These are phyloP conservation scores for Letharia lupina DNA, from an alignment of 495 filamentous ascomycete genomes.

Conservation along the genomic window DNA sequence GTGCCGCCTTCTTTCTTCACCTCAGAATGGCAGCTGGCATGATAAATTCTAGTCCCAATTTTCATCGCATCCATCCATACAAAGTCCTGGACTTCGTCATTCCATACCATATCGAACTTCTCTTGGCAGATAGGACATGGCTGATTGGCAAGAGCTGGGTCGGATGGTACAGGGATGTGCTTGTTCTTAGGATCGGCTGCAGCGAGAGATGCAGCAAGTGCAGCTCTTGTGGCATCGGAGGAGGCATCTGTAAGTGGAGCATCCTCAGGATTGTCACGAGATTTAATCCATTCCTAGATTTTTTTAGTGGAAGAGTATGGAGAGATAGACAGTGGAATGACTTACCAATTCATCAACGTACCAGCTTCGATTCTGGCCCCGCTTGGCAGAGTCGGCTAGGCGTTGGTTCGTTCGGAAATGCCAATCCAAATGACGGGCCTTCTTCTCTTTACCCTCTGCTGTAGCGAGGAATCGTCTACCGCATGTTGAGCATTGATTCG, in stretches of 20 bases:
- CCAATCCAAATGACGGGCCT: conserved; percentile 94
- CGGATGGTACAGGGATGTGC: conserved; percentile 76
- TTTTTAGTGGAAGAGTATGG: conserved; percentile 22
- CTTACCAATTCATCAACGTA: conserved; percentile 85
- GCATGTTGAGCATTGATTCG: conserved; percentile 83
- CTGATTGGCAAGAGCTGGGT: conserved; percentile 57
- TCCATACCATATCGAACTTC: conserved; percentile 80
- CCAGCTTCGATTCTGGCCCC: conserved; percentile 84
- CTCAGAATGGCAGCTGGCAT: conserved; percentile 83
- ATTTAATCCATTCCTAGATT: conserved; percentile 77
- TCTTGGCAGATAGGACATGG: conserved; percentile 93
- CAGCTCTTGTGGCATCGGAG: conserved; percentile 31
- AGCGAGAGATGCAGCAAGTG: conserved; percentile 32
- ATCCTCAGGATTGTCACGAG: conserved; percentile 64
- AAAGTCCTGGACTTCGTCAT: conserved; percentile 87
- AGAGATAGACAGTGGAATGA: conserved; percentile 14
- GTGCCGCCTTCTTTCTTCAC: conserved; percentile 54
- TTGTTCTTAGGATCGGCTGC: conserved; percentile 56
- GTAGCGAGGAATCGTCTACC: conserved; percentile 74
- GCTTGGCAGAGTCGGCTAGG: conserved; percentile 68
- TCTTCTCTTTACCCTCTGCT: conserved; percentile 70
- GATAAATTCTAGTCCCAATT: conserved; percentile 72
- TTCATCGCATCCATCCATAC: conserved; percentile 90
- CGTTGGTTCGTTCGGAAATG: conserved; percentile 92
- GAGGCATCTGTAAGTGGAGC: conserved; percentile 34